phyloP scores from a whole-genome alignment of 148 eudicot species.

The Silene conica region DNA sequence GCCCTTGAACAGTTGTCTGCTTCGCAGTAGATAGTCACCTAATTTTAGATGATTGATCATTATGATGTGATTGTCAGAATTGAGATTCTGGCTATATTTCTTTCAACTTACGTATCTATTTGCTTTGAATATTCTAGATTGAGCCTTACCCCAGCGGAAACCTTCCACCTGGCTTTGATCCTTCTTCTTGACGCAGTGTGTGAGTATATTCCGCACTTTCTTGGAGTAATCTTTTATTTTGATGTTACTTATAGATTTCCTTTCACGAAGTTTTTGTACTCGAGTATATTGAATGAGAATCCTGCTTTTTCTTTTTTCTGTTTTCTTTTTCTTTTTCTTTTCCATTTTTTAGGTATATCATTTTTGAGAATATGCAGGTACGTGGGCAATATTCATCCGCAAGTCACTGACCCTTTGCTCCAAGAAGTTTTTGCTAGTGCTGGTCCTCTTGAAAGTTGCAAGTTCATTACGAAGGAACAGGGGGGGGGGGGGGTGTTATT shows the following conservation, averaged over 20 bases:
- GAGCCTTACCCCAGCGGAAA: slow-evolving; percentile 97
- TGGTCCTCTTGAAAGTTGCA: slow-evolving; percentile 92
- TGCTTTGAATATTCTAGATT: slow-evolving; percentile 57
- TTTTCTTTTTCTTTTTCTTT: neutral
- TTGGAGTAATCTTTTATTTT: neutral
- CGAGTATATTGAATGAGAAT: too few species aligned
- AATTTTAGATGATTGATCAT: neutral
- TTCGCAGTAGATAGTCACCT: too few species aligned
- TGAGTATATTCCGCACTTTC: slow-evolving; percentile 44
- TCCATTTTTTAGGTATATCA: slow-evolving; percentile 49
- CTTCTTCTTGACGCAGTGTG: slow-evolving; percentile 98
- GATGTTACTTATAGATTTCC: neutral
- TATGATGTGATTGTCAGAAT: neutral
- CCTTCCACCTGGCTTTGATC: slow-evolving; percentile 98
- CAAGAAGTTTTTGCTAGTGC: slow-evolving; percentile 95
- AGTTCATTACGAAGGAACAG: slow-evolving; percentile 91
- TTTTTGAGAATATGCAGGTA: slow-evolving; percentile 83
- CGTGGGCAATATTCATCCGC: slow-evolving; percentile 92
- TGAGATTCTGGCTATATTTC: neutral
- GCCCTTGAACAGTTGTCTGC: too few species aligned
- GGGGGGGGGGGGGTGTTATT: too few species aligned
- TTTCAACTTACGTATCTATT: slow-evolving; percentile 17
- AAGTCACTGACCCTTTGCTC: slow-evolving; percentile 94
- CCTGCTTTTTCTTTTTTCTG: too few species aligned
- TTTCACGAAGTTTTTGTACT: too few species aligned